These are phyloP conservation scores for Vanrija sp. DNA, from an alignment of 1,284 basidiomycete species.

Conservation along the genomic window DNA sequence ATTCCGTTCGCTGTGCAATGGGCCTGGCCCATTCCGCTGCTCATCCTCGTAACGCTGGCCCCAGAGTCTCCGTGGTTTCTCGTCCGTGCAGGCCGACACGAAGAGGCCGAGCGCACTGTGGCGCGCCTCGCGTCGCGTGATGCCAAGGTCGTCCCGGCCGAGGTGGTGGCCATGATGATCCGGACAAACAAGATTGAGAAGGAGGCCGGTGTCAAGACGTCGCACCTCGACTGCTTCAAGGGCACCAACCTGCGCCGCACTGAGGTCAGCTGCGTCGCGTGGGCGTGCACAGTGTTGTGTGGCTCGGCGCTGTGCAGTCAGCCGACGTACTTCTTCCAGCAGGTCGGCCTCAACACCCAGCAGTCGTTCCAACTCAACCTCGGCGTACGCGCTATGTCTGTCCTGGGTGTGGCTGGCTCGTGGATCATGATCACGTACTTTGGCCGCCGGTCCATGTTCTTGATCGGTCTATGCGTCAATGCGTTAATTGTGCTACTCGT, in stretches of 20 bases:
- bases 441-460: not conserved
- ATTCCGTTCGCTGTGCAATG: conserved; percentile 19
- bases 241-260: conserved; percentile 34
- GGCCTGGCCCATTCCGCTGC: conserved; percentile 41
- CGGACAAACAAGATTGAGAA: conserved; percentile 31
- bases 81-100: not conserved
- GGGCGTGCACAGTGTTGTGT: conserved; percentile 9
- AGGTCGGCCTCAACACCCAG: conserved; percentile 44
- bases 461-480: not conserved
- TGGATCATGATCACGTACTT: not conserved
- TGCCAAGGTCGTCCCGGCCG: not conserved
- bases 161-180: conserved; percentile 21
- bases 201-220: conserved; percentile 17
- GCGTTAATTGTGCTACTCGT: not conserved
- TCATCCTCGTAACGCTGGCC: conserved; percentile 36
- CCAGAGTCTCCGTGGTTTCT: conserved; percentile 26
- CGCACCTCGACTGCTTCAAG: conserved; percentile 51
- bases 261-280: conserved; percentile 24
- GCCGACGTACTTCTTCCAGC: conserved; percentile 43
- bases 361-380: conserved; percentile 44
- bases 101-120: not conserved
- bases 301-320: conserved; percentile 1
- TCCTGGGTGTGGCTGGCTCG: not conserved
- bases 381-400: conserved; percentile 25
- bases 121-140: not conserved